Conservation (phyloP, 2,329 filamentous ascomycete genomes). For the Fusarium kyushuense region DNA sequence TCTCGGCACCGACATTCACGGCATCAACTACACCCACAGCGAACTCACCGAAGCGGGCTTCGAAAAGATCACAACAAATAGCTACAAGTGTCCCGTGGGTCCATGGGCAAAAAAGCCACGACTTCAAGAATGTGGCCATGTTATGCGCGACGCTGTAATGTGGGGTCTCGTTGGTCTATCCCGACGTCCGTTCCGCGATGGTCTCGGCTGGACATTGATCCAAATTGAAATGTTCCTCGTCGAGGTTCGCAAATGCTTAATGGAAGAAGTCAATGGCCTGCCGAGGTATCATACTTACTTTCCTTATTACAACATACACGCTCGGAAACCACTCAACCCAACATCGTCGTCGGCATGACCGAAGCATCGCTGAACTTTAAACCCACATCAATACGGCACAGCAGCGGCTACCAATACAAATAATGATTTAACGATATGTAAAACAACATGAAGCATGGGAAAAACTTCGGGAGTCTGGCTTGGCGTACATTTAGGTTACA, state of each 20-base stretch:
- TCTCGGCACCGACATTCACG: conserved; percentile 58
- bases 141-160: conserved; percentile 58
- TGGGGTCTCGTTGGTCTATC: conserved; percentile 57
- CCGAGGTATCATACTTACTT: conserved; percentile 56
- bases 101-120: conserved; percentile 60
- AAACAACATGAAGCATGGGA: conserved; percentile 12
- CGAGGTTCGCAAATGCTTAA: conserved; percentile 56
- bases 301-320: conserved; percentile 56
- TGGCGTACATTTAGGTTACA: conserved; percentile 27
- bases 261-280: conserved; percentile 51
- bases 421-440: conserved; percentile 33
- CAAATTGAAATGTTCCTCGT: conserved; percentile 60
- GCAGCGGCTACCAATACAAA: conserved; percentile 19
- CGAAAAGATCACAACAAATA: conserved; percentile 54
- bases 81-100: conserved; percentile 62
- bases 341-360: neutral
- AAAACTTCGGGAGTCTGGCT: conserved; percentile 12
- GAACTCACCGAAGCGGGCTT: conserved; percentile 59
- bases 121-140: conserved; percentile 59
- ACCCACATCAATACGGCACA: neutral
- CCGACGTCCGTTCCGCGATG: conserved; percentile 55
- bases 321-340: conserved; percentile 52
- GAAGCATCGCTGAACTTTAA: neutral
- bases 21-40: conserved; percentile 52
- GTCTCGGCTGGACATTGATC: conserved; percentile 55